These are phyloP conservation scores for Lipomyces mesembrius DNA, from an alignment of 805 yeast species.

Conservation along the genomic window DNA sequence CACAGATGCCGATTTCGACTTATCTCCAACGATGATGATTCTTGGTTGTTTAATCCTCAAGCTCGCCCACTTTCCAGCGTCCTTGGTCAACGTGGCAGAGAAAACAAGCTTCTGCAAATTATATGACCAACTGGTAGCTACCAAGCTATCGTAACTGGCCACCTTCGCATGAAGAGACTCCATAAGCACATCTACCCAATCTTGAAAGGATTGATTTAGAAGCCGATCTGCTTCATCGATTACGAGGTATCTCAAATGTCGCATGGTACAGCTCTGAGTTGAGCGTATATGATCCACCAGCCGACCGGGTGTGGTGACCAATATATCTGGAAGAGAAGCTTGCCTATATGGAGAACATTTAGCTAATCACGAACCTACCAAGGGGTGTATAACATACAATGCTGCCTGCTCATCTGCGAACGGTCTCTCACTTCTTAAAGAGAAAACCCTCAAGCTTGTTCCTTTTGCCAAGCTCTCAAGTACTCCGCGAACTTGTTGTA, in stretches of 20 bases:
- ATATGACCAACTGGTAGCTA: conserved; percentile 23
- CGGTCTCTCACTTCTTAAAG: conserved; percentile 60
- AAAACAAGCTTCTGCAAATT: conserved; percentile 70
- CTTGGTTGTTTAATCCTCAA: conserved; percentile 74
- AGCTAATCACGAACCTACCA: background rate
- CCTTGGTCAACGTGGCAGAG: conserved; percentile 92
- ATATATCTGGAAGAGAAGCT: conserved; percentile 51
- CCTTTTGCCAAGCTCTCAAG: conserved; percentile 66
- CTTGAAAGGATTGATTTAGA: conserved; percentile 89
- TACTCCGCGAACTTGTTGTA: conserved; percentile 77
- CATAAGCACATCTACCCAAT: conserved; percentile 70
- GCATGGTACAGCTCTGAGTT: conserved; percentile 85
- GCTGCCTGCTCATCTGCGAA: conserved; percentile 65
- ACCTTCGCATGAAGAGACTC: conserved; percentile 35
- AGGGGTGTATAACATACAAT: conserved; percentile 43
- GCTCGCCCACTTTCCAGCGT: conserved; percentile 80
- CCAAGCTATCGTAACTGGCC: background rate
- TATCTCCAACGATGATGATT: conserved; percentile 70
- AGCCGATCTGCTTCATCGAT: conserved; percentile 98
- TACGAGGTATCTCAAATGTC: conserved; percentile 78
- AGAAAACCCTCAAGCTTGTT: conserved; percentile 64
- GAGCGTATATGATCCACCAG: conserved; percentile 91
- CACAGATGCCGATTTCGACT: conserved; percentile 20
- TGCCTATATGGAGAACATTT: background rate
- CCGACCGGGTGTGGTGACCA: conserved; percentile 54